Conservation (phyloP, 1,139 yeast genomes). For the Dujonia santamariae region DNA sequence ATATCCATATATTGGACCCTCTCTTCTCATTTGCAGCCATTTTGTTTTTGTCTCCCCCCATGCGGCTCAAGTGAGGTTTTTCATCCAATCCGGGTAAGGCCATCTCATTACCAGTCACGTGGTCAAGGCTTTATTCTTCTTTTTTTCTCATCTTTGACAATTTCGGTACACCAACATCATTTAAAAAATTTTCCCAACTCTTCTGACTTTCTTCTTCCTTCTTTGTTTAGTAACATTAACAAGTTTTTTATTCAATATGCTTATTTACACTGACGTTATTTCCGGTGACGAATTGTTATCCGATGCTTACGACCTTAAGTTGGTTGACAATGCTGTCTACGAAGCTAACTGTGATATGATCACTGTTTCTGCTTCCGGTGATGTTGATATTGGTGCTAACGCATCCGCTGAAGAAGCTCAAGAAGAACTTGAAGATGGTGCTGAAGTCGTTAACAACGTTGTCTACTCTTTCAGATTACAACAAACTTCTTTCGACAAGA, state of each 20-base stretch:
- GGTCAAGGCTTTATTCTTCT: too few relatives aligned
- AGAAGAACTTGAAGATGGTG: constrained; percentile 75
- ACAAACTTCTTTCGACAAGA: constrained; percentile 94
- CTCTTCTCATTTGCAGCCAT: too few relatives aligned
- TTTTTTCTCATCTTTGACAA: too few relatives aligned
- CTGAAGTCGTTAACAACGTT: constrained; percentile 92
- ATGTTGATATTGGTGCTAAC: constrained; percentile 97
- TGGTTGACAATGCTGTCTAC: constrained; percentile 86
- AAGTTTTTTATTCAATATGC: constrained; percentile 32
- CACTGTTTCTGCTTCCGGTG: constrained; percentile 68
- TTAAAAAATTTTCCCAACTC: too few relatives aligned
- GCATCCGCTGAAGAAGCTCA: constrained; percentile 97
- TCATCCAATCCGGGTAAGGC: too few relatives aligned
- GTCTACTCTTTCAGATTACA: constrained; percentile 98
- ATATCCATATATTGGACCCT: too few relatives aligned
- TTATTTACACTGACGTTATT: constrained; percentile 65
- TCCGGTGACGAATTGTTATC: constrained; percentile 96
- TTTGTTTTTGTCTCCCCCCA: too few relatives aligned
- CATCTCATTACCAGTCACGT: too few relatives aligned
- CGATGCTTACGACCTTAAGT: constrained; percentile 88
- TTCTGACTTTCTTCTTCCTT: too few relatives aligned
- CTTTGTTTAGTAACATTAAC: too few relatives aligned
- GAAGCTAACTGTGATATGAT: constrained; percentile 97
- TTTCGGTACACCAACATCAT: too few relatives aligned
- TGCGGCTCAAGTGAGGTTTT: too few relatives aligned